A percentile compares a stretch with the other conserved stretches of the same genome.
phyloP scores from a whole-genome alignment of 2,329 filamentous ascomycete species.

The Thelonectria olida region DNA sequence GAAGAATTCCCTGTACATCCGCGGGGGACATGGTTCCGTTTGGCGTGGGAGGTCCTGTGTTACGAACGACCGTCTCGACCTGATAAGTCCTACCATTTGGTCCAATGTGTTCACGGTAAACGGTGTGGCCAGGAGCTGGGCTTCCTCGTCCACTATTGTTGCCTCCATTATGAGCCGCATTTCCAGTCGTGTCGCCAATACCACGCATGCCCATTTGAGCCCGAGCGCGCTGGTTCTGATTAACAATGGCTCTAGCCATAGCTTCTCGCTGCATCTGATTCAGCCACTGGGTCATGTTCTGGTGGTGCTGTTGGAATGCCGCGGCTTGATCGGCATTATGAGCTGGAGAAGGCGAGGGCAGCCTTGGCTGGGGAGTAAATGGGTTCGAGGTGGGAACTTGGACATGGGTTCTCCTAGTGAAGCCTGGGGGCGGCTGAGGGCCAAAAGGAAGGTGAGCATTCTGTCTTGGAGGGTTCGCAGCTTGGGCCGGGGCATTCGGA shows the following conservation, averaged over 20 bases:
- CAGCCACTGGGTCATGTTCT: slow-evolving; percentile 56
- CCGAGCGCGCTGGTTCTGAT: slow-evolving; percentile 54
- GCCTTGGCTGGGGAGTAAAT: slow-evolving; percentile 41
- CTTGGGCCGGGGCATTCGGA: slow-evolving; percentile 35
- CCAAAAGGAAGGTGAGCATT: slow-evolving; percentile 34
- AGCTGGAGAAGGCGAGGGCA: slow-evolving; percentile 44
- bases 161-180: slow-evolving; percentile 32
- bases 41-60: slow-evolving; percentile 22
- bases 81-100: slow-evolving; percentile 48
- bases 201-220: slow-evolving; percentile 52
- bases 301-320: slow-evolving; percentile 51
- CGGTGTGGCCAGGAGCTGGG: slow-evolving; percentile 43
- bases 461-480: slow-evolving; percentile 34
- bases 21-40: slow-evolving; percentile 48
- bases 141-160: slow-evolving; percentile 44
- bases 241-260: slow-evolving; percentile 51
- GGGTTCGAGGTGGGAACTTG: slow-evolving; percentile 36
- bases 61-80: slow-evolving; percentile 47
- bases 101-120: slow-evolving; percentile 46
- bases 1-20: slow-evolving; percentile 58
- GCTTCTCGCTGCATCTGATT: slow-evolving; percentile 59
- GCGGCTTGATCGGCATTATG: slow-evolving; percentile 42
- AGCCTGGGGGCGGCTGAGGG: slow-evolving; percentile 41
- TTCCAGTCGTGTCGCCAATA: slow-evolving; percentile 45
- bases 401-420: slow-evolving; percentile 42